phyloP scores from a whole-genome alignment of 495 filamentous ascomycete species.

The Podospora sp. region DNA sequence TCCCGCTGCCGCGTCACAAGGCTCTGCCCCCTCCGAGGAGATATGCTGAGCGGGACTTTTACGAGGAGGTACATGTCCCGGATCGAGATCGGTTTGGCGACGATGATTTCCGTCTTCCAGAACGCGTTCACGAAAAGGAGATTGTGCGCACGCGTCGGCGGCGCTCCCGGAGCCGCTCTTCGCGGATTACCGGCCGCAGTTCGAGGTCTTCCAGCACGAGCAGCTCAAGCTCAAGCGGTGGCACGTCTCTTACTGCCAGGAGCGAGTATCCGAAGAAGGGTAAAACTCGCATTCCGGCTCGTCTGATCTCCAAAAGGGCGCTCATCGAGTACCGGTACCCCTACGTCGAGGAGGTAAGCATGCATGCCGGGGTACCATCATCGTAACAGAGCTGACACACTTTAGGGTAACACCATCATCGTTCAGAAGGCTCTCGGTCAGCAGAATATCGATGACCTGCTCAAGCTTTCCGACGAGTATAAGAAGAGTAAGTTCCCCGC shows the following conservation, averaged over 20 bases:
- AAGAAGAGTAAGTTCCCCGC: conserved; percentile 48
- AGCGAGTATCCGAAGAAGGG: conserved; percentile 77
- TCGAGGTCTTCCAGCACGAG: conserved; percentile 49
- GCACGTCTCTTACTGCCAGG: conserved; percentile 49
- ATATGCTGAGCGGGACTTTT: conserved; percentile 55
- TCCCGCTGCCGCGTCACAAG: conserved; percentile 54
- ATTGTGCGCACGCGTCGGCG: conserved; percentile 44
- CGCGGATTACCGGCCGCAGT: conserved; percentile 35
- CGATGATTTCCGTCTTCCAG: conserved; percentile 62
- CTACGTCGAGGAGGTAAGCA: conserved; percentile 76
- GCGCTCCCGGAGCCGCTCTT: conserved; percentile 38
- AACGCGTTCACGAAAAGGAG: conserved; percentile 56
- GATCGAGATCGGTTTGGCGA: conserved; percentile 70
- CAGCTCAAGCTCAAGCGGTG: conserved; percentile 45
- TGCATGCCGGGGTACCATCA: background rate
- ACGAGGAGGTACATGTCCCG: conserved; percentile 65
- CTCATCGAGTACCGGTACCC: conserved; percentile 85
- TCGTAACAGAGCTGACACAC: conserved; percentile 30
- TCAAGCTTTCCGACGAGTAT: conserved; percentile 76
- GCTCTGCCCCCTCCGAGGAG: conserved; percentile 50
- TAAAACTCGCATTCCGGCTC: conserved; percentile 80
- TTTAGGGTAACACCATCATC: conserved; percentile 72
- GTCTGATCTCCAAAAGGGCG: conserved; percentile 73
- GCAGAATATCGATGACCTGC: conserved; percentile 85
- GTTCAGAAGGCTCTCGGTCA: conserved; percentile 82